These are phyloP conservation scores for Phytophthora colocasiae DNA, from an alignment of 352 stramenopile species.

Conservation along the genomic window DNA sequence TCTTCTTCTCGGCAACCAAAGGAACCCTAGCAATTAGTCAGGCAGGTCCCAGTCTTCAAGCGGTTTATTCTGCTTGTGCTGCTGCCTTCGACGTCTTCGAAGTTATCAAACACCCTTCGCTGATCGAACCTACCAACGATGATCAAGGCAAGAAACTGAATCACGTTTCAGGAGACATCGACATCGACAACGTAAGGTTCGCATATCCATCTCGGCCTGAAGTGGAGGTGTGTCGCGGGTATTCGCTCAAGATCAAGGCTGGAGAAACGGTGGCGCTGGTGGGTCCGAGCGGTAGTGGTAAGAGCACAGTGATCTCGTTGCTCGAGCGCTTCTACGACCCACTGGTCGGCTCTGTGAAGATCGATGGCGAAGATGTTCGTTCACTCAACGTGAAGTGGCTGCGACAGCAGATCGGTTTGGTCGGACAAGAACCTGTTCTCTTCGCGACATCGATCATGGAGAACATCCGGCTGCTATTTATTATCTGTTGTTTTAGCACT, in stretches of 20 bases:
- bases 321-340: constrained; percentile 73
- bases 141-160: constrained; percentile 32
- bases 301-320: constrained; percentile 64
- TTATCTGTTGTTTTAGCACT: too few species aligned
- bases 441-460: constrained; percentile 79
- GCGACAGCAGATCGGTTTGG: constrained; percentile 83
- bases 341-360: constrained; percentile 36
- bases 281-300: constrained; percentile 62
- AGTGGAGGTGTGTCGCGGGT: constrained; percentile 41
- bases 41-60: constrained; percentile 47
- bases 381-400: constrained; percentile 72
- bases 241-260: constrained; percentile 48
- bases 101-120: constrained; percentile 53
- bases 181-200: constrained; percentile 84
- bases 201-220: constrained; percentile 59
- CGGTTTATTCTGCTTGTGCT: constrained; percentile 39
- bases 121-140: constrained; percentile 49
- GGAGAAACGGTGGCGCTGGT: constrained; percentile 69
- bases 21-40: constrained; percentile 51
- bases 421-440: constrained; percentile 83
- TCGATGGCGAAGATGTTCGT: constrained; percentile 68
- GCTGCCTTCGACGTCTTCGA: constrained; percentile 60
- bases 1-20: constrained; percentile 58
- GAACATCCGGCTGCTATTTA: too few species aligned
- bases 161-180: constrained; percentile 61